Percentiles rank a stretch among this genome's conserved stretches.
These are phyloP conservation scores for Penicillium arizonense DNA, from an alignment of 495 filamentous ascomycete species.

Conservation along the genomic window DNA sequence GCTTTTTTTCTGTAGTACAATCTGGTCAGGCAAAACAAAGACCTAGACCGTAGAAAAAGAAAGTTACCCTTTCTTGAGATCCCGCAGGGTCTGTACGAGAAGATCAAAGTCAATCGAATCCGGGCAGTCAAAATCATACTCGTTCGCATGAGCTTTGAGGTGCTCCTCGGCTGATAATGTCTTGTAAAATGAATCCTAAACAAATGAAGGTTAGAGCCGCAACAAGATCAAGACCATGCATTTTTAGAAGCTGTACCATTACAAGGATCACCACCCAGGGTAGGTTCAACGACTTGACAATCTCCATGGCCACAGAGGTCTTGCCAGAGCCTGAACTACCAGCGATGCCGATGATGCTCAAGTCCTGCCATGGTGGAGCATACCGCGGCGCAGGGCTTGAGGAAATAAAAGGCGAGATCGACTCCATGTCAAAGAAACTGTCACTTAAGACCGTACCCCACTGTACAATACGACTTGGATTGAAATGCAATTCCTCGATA, in stretches of 20 bases:
- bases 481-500: too few relatives aligned
- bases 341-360: conserved; percentile 93
- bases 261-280: conserved; percentile 98
- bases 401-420: conserved; percentile 45
- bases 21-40: conserved; percentile 8
- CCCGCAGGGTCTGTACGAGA: conserved; percentile 73
- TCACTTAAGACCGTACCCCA: too few relatives aligned
- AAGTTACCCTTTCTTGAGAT: conserved; percentile 87
- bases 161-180: conserved; percentile 72
- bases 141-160: conserved; percentile 74
- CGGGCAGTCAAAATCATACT: conserved; percentile 95
- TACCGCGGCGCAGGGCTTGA: conserved; percentile 63
- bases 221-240: neutral
- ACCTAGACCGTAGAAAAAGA: neutral
- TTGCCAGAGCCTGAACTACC: conserved; percentile 96
- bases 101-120: conserved; percentile 93
- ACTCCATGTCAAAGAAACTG: conserved; percentile 34
- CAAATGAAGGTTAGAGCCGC: conserved; percentile 21
- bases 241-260: conserved; percentile 61
- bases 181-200: conserved; percentile 95
- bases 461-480: too few relatives aligned
- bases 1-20: conserved; percentile 70
- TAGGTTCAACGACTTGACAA: conserved; percentile 83
- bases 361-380: conserved; percentile 89
- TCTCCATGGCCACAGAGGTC: conserved; percentile 90